Evolutionary conservation across 306 rosid genomes (phyloP).

Genomic region (Vigna trinervia): DNA sequence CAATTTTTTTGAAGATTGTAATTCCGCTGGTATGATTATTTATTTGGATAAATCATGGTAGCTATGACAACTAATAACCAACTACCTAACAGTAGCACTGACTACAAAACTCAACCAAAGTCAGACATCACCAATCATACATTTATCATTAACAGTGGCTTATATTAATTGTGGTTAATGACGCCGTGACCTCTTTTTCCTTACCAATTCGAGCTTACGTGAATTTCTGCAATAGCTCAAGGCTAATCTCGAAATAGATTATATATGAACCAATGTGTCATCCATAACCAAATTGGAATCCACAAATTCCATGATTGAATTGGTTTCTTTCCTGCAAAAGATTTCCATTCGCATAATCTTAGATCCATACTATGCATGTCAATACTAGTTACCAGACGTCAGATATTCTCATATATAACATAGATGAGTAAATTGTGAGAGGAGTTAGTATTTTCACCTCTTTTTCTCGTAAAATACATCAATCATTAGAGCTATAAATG

Average conservation of each 20-base stretch:
- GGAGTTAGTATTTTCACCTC: background rate
- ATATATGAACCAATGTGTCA: background rate
- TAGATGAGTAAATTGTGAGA: background rate
- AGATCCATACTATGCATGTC: background rate
- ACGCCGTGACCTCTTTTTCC: too few relatives aligned
- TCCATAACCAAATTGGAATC: background rate
- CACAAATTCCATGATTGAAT: background rate
- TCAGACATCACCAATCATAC: background rate
- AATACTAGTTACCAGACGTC: background rate
- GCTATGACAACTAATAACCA: slow-evolving; percentile 45
- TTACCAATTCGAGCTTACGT: background rate
- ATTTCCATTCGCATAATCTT: background rate
- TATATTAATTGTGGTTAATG: too few relatives aligned
- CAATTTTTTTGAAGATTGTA: background rate
- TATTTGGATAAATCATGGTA: slow-evolving; percentile 17
- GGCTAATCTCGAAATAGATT: background rate
- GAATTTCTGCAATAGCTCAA: background rate
- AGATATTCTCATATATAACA: background rate
- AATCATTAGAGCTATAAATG: background rate
- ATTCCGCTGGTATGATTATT: background rate
- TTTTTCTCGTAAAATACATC: background rate
- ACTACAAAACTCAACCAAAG: background rate
- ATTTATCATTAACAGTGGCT: background rate
- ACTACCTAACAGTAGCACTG: slow-evolving; percentile 38
- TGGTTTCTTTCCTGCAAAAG: background rate